A percentile compares a stretch with the other conserved stretches of the same genome.
These are phyloP conservation scores for Talaromyces proteolyticus DNA, from an alignment of 495 filamentous ascomycete species.

Conservation along the genomic window DNA sequence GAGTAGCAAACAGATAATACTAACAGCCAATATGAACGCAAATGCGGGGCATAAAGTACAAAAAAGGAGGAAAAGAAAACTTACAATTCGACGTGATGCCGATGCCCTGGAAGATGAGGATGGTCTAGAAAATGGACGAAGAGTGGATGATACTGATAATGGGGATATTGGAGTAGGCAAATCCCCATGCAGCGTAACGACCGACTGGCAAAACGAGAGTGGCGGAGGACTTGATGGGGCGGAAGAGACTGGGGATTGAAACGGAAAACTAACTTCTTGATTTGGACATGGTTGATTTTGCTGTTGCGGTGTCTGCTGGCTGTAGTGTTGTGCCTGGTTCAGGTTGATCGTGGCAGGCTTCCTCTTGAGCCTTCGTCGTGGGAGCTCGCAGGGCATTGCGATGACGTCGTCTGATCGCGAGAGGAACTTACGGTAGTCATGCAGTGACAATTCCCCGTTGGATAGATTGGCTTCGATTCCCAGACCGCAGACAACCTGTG, in stretches of 20 bases:
- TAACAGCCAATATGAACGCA: not conserved
- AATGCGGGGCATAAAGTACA: not conserved
- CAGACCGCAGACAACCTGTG: not conserved
- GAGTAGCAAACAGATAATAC: not conserved
- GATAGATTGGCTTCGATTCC: not conserved
- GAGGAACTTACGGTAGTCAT: slow-evolving; percentile 29
- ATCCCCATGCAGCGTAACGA: not conserved
- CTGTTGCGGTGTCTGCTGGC: not conserved
- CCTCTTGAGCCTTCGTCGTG: slow-evolving; percentile 24
- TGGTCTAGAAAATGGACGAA: not conserved
- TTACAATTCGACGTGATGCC: not conserved
- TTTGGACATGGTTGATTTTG: not conserved
- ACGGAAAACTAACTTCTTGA: slow-evolving; percentile 5
- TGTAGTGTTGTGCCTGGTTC: slow-evolving; percentile 6
- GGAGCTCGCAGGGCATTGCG: slow-evolving; percentile 21
- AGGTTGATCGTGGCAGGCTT: slow-evolving; percentile 25
- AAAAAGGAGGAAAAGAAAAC: slow-evolving; percentile 3
- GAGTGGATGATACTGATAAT: not conserved
- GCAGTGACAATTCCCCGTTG: slow-evolving; percentile 23
- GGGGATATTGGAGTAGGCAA: slow-evolving; percentile 5
- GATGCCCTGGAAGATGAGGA: not conserved
- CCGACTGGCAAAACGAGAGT: slow-evolving; percentile 35
- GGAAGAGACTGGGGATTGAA: slow-evolving; percentile 24
- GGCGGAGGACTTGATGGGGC: slow-evolving; percentile 34
- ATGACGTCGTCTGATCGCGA: slow-evolving; percentile 20